These are phyloP conservation scores for Thelonectria discophora DNA, from an alignment of 2,329 filamentous ascomycete genomes.

Conservation along the genomic window DNA sequence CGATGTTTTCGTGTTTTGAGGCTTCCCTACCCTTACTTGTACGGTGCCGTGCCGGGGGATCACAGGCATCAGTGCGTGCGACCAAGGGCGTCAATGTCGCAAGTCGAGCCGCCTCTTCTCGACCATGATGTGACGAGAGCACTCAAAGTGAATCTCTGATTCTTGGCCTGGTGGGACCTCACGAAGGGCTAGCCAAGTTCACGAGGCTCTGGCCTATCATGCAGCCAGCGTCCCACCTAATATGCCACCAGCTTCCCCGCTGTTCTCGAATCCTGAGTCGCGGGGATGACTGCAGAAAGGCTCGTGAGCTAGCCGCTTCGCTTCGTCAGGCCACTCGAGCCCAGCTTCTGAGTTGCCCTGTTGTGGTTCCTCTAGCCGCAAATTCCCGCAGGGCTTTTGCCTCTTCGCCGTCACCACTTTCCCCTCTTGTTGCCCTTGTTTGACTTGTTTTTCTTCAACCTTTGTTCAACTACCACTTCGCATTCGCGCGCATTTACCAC, in stretches of 20 bases:
- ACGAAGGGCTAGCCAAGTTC: background rate
- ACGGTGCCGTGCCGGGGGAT: constrained; percentile 18
- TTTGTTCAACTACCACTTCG: constrained; percentile 18
- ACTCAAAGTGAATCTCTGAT: constrained; percentile 14
- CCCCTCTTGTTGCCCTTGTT: constrained; percentile 10
- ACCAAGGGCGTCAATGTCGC: background rate
- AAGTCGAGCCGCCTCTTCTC: background rate
- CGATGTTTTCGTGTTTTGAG: constrained; percentile 5
- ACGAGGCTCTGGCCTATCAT: constrained; percentile 7
- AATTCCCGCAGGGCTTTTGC: constrained; percentile 40
- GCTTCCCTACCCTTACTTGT: constrained; percentile 10
- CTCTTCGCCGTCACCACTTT: constrained; percentile 25
- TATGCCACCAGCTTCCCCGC: constrained; percentile 40
- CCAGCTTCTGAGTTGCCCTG: constrained; percentile 35
- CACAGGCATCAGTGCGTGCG: background rate
- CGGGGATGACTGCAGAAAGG: constrained; percentile 36
- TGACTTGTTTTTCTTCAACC: constrained; percentile 17
- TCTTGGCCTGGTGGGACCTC: constrained; percentile 30
- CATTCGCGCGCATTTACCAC: constrained; percentile 22
- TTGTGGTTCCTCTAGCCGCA: constrained; percentile 30
- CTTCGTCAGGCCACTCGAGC: constrained; percentile 41
- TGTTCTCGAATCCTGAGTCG: constrained; percentile 38
- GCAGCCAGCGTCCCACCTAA: constrained; percentile 37
- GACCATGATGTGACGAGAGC: background rate
- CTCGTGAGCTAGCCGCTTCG: constrained; percentile 35